Evolutionary conservation across 257 asterid genomes (phyloP), one percentile per base, ranked within the genome.

Genomic region (Primulina huaijiensis): DNA sequence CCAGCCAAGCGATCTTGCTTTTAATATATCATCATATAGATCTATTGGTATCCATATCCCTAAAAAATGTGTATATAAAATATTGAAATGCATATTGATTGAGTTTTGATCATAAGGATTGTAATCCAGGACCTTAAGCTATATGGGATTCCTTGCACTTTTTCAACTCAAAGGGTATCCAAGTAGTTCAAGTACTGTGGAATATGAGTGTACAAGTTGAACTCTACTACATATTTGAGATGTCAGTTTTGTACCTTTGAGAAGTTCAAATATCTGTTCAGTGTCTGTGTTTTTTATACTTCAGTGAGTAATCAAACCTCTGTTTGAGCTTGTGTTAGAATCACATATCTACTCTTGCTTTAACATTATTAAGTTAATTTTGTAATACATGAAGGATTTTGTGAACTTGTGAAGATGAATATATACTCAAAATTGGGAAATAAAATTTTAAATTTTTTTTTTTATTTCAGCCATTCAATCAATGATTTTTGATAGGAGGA

Each of bases 1-100:
- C 99, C 99, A 12, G 86, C 52, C 68, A 93, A 93, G 66, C 90
- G 95, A 6, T 87, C 94, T 52, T 93, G 90, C 87, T 93, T 93
- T 34, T 93, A 63, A 50, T 5, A 27, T 1, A 27, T 27, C 27
- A 2, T 25, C 3, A 16, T 50, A 50, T 1, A 50, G 57, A 43
- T 43, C 8, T 50, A 50, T 50, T 16, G 57, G 21, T 17, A 50
- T 50, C 57, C 57, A 50, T 50, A 17, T 50, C 57, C 19, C 20
- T 3, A 17, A 14, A 17, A 8, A 50, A 16, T 50, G 57, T 50
- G 21, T 50, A 50, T 16, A 17, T 50, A 50, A 43, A 11, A 43
- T 43, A 43, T 43, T 43, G n/a, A 0, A 43, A 43, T 6, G 17
- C 21, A 50, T 50, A 3, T 50, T 17, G 57, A 50, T 50, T 16